Conservation (phyloP, 208 protist genomes). For the Trypanosomatidae sp. region DNA sequence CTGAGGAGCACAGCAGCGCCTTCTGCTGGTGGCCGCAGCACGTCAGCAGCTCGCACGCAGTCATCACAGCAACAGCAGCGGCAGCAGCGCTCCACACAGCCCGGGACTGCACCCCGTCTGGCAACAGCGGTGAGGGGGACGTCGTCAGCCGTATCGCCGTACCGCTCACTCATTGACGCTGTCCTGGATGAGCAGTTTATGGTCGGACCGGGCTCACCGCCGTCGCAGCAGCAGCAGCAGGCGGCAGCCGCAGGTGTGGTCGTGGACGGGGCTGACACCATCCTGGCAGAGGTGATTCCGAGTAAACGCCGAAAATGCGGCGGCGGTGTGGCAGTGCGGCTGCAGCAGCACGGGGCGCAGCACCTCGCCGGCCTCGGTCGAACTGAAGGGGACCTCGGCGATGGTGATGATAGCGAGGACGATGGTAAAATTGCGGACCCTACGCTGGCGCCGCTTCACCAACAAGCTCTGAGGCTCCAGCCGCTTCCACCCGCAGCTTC, state of each 20-base stretch:
- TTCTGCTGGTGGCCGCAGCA: background rate
- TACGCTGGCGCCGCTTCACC: conserved; percentile 1
- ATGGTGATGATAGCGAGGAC: background rate
- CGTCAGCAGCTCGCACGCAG: background rate
- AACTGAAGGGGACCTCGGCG: background rate
- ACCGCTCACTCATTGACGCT: conserved; percentile 7
- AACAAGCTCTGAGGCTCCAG: conserved; percentile 9
- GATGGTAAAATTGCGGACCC: background rate
- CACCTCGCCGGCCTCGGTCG: background rate
- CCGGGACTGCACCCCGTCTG: background rate
- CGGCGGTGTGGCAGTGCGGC: background rate
- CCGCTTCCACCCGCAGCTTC: background rate
- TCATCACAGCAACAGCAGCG: background rate
- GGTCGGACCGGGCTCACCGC: background rate
- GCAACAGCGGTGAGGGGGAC: background rate
- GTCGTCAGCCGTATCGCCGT: conserved; percentile 4
- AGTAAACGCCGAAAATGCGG: background rate
- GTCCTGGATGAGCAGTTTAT: conserved; percentile 8
- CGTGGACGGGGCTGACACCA: background rate
- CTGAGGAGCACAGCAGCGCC: background rate
- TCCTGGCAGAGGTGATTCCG: background rate
- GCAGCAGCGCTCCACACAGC: background rate
- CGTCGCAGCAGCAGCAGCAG: background rate
- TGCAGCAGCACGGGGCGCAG: background rate
- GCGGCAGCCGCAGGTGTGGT: background rate